Base-by-base conservation (phyloP, 2,329 filamentous ascomycete genomes). In the Cercospora beticola region DNA sequence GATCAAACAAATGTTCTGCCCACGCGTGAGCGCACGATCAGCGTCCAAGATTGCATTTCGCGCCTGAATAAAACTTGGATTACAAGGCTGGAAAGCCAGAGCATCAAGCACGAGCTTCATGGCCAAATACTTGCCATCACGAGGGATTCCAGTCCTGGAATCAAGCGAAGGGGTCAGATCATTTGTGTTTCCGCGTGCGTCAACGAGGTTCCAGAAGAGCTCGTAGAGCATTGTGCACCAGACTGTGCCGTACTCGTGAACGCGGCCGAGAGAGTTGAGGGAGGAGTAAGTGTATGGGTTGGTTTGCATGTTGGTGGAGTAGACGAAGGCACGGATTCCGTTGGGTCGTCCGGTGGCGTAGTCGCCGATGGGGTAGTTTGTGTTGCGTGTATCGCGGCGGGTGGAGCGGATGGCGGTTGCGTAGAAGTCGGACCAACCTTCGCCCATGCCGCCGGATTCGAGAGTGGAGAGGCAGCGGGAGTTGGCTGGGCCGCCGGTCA, bases 401-500 rank as follows among this genome's bases (percentile, higher is more conserved):
- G 84, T 84, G 67, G 86, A 73, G 61, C 82, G 81, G 68, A 86
- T 80, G 4, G 85, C 83, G 0, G 82, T 83, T 5, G 85, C 85
- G 77, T 83, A 84, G 76, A 87, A 86, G 71, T 88, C 86, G 66
- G 82, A 79, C 86, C 86, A 88, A 43, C 86, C 86, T 67, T 88
- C 86, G 36, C 85, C 86, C 86, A 88, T 86, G 46, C 86, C 86
- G 8, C 85, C 82, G 1, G 83, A 78, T 68, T 88, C 85, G n/a
- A 80, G 72, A 10, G 81, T 74, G 70, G 65, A 75, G 5, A 87
- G 79, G 71, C 86, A 88, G 60, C 77, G 80, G 5, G 79, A 75
- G 80, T 88, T 89, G 57, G 80, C 78, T 0, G 86, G 86, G 0
- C 87, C 87, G 61, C 87, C 87, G 0, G 87, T 88, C 30, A 89